phyloP scores from a whole-genome alignment of 352 stramenopile genomes.

The Phytophthora macrochlamydospora region DNA sequence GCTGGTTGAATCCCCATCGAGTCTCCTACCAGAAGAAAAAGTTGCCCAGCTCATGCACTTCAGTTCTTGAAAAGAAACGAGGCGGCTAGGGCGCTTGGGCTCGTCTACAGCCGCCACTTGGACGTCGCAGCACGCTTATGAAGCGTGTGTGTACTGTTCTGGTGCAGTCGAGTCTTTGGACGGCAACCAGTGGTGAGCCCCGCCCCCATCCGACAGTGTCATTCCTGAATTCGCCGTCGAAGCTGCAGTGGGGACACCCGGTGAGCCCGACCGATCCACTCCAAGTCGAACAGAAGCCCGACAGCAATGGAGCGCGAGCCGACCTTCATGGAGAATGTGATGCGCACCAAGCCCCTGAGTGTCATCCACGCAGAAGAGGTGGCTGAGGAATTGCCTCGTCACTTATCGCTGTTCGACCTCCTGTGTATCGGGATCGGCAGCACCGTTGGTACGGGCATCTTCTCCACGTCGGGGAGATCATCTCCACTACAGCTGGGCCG shows the following conservation, averaged over 20 bases:
- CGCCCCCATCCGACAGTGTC: slow-evolving; percentile 9
- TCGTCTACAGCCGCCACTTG: background rate
- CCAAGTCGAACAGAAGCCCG: background rate
- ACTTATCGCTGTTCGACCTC: slow-evolving; percentile 89
- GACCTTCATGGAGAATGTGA: slow-evolving; percentile 55
- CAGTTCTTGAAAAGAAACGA: slow-evolving; percentile 22
- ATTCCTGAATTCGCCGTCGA: slow-evolving; percentile 25
- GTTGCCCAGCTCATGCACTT: slow-evolving; percentile 7
- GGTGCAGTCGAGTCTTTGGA: background rate
- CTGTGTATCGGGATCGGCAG: slow-evolving; percentile 92
- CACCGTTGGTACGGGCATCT: slow-evolving; percentile 92
- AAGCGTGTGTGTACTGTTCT: background rate
- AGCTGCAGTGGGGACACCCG: slow-evolving; percentile 29
- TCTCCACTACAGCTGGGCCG: slow-evolving; percentile 79
- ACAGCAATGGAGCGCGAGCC: slow-evolving; percentile 36
- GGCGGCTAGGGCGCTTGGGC: slow-evolving; percentile 6
- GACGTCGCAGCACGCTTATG: slow-evolving; percentile 5
- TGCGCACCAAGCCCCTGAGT: slow-evolving; percentile 71
- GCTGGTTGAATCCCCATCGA: background rate
- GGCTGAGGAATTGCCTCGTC: slow-evolving; percentile 63
- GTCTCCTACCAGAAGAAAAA: slow-evolving; percentile 18
- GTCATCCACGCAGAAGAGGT: slow-evolving; percentile 81
- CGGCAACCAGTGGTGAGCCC: slow-evolving; percentile 9
- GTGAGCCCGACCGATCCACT: slow-evolving; percentile 7
- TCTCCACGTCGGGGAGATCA: slow-evolving; percentile 82